Conservation (phyloP, 176 grass and related monocot genomes). For the Bonia amplexicaulis region DNA sequence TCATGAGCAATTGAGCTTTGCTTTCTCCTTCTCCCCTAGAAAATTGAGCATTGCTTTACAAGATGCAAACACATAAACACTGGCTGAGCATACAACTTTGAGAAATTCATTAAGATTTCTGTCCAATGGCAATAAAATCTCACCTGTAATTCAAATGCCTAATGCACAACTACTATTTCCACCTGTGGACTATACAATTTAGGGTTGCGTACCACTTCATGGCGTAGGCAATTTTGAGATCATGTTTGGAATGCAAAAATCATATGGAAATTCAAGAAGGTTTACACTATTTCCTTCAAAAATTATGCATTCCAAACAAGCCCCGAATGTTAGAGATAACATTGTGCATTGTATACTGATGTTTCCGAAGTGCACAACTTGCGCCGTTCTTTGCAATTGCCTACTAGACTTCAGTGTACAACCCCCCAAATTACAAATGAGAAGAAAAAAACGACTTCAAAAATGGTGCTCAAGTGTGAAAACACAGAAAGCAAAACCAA, state of each 20-base stretch:
- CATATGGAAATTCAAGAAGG: not conserved
- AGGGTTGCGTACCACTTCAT: not conserved
- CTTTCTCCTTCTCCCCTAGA: no score
- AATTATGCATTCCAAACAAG: not conserved
- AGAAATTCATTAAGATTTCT: not conserved
- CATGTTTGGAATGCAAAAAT: not conserved
- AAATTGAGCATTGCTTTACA: not conserved
- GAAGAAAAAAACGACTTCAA: not conserved
- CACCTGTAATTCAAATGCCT: not conserved
- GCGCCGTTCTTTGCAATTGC: not conserved
- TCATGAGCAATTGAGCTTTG: no score
- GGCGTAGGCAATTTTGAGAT: not conserved
- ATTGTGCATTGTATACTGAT: not conserved
- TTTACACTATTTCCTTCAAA: not conserved
- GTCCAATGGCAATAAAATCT: not conserved
- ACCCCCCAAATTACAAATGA: constrained; percentile 11
- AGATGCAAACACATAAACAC: not conserved
- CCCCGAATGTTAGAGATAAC: not conserved
- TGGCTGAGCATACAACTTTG: not conserved
- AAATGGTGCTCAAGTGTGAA: not conserved
- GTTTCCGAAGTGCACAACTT: not conserved
- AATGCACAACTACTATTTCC: not conserved
- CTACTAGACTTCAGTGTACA: constrained; percentile 43
- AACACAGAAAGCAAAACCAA: not conserved
- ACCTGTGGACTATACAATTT: not conserved